Percentiles rank a stretch among this genome's conserved stretches.
Conservation (phyloP, 768 basidiomycete species). For the Suillus alpinus region DNA sequence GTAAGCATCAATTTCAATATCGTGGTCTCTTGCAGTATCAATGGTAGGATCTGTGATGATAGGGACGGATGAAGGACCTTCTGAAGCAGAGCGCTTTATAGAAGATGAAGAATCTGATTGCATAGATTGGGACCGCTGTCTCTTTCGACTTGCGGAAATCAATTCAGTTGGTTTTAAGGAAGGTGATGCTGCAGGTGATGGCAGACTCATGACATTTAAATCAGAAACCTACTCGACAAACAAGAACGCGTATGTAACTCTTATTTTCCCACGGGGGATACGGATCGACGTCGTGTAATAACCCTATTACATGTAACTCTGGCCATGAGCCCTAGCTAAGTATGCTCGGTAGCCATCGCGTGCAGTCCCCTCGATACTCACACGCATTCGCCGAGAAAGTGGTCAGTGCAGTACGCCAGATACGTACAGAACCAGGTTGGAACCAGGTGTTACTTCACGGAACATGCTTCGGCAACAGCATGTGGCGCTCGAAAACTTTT, state of each 20-base stretch:
- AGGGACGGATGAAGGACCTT: conserved; percentile 45
- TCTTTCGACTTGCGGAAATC: conserved; percentile 46
- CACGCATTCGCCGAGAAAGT: too few species aligned
- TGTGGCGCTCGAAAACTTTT: too few species aligned
- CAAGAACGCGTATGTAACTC: conserved; percentile 4
- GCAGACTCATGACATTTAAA: conserved; percentile 44
- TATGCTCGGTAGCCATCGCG: too few species aligned
- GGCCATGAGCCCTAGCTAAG: neutral
- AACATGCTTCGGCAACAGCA: too few species aligned
- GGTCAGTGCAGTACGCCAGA: too few species aligned
- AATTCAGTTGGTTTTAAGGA: conserved; percentile 39
- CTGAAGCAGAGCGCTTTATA: conserved; percentile 76
- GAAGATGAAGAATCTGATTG: conserved; percentile 73
- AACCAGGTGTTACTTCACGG: too few species aligned
- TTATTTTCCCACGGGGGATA: neutral
- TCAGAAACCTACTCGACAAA: conserved; percentile 2
- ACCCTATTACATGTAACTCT: neutral
- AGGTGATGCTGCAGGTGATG: conserved; percentile 41
- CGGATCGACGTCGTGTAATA: neutral
- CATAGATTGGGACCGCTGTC: conserved; percentile 75
- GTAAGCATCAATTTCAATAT: conserved; percentile 72
- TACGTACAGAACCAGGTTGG: too few species aligned
- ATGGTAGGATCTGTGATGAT: conserved; percentile 29
- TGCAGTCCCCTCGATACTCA: too few species aligned
- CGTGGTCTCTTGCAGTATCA: conserved; percentile 38